A percentile compares a stretch with the other conserved stretches of the same genome.
These are phyloP conservation scores for Solidago caesia DNA, from an alignment of 129 eudicot genomes.

Conservation along the genomic window DNA sequence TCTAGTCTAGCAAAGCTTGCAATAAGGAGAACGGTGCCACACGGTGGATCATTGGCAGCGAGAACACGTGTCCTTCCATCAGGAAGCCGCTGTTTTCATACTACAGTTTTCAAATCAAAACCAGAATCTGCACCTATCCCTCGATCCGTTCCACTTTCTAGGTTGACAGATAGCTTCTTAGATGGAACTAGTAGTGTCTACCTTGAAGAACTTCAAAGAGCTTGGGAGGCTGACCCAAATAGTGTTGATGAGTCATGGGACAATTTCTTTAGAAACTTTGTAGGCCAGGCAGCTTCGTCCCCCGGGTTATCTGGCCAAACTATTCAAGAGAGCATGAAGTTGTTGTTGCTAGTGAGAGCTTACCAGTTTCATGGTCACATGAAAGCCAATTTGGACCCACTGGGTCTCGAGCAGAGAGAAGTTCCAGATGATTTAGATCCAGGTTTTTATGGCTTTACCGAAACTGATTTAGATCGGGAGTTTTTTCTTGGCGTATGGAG, in stretches of 20 bases:
- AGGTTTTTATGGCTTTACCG: constrained; percentile 63
- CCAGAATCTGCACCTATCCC: constrained; percentile 77
- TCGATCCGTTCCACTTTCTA: constrained; percentile 85
- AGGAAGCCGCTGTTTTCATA: constrained; percentile 49
- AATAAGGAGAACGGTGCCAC: constrained; percentile 44
- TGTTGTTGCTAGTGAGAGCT: constrained; percentile 84
- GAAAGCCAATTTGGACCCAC: constrained; percentile 87
- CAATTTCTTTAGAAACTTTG: constrained; percentile 84
- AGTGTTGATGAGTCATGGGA: constrained; percentile 99
- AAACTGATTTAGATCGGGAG: constrained; percentile 91
- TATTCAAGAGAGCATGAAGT: constrained; percentile 90
- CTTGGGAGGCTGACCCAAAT: constrained; percentile 90
- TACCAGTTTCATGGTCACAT: constrained; percentile 94
- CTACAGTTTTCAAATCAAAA: constrained; percentile 53
- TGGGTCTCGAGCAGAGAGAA: constrained; percentile 62
- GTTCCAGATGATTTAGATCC: constrained; percentile 78
- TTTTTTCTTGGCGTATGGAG: constrained; percentile 93
- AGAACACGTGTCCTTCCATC: constrained; percentile 41
- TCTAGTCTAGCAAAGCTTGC: constrained; percentile 75
- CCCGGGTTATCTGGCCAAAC: constrained; percentile 92
- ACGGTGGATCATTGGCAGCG: constrained; percentile 46
- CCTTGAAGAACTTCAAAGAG: constrained; percentile 91
- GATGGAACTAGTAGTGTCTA: constrained; percentile 98
- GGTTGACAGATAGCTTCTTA: constrained; percentile 80
- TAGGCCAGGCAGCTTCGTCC: constrained; percentile 72